Evolutionary conservation across 306 rosid genomes (phyloP).

Genomic region (Vigna trinervia): DNA sequence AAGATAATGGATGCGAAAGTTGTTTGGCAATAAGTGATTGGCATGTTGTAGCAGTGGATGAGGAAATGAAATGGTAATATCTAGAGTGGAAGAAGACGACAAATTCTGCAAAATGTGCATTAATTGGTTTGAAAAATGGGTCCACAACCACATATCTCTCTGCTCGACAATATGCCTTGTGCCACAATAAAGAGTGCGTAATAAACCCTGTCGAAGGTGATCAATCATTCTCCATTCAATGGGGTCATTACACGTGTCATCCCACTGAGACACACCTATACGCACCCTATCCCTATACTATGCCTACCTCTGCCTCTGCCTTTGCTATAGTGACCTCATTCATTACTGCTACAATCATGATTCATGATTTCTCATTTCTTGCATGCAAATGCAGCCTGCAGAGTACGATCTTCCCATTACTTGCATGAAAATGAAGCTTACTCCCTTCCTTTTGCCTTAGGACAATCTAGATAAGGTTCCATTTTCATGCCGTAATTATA

Average conservation of each 20-base stretch:
- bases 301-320: slow-evolving; percentile 14
- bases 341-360: slow-evolving; percentile 43
- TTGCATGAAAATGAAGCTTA: slow-evolving; percentile 27
- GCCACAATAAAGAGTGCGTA: slow-evolving; percentile 4
- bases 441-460: slow-evolving; percentile 3
- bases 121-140: slow-evolving; percentile 43
- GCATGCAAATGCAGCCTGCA: slow-evolving; percentile 44
- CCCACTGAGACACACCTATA: slow-evolving; percentile 13
- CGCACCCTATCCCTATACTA: neutral
- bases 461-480: slow-evolving; percentile 27
- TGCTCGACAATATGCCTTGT: slow-evolving; percentile 29
- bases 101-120: slow-evolving; percentile 41
- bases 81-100: slow-evolving; percentile 45
- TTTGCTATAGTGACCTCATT: slow-evolving; percentile 31
- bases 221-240: slow-evolving; percentile 42
- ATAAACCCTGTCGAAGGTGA: neutral
- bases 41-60: slow-evolving; percentile 47
- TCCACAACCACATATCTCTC: slow-evolving; percentile 27
- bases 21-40: slow-evolving; percentile 60
- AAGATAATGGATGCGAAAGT: slow-evolving; percentile 48
- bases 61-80: neutral
- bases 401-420: slow-evolving; percentile 37
- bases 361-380: slow-evolving; percentile 39
- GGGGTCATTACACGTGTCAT: slow-evolving; percentile 51
- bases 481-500: neutral